These are phyloP conservation scores for Suillus tomentosus DNA, from an alignment of 768 basidiomycete genomes.

Conservation along the genomic window DNA sequence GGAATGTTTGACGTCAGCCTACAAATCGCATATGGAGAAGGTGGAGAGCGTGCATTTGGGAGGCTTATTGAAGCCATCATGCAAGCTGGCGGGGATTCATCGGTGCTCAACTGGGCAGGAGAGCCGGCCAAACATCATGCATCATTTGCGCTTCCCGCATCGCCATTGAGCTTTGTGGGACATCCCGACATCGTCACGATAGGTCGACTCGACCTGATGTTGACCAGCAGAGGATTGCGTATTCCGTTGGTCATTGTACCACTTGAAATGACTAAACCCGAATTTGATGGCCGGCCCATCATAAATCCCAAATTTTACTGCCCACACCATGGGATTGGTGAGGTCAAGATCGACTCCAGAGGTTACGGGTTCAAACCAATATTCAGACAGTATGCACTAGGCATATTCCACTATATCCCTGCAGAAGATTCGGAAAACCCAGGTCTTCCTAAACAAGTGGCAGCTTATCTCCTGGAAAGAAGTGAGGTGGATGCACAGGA, in stretches of 20 bases:
- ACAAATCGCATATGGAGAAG: not conserved
- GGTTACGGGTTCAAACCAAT: not conserved
- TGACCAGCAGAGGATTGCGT: not conserved
- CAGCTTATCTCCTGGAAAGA: not conserved
- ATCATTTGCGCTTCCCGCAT: not conserved
- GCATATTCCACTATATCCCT: conserved; percentile 1
- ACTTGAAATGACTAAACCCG: not conserved
- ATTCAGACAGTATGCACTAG: not conserved
- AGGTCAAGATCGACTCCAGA: not conserved
- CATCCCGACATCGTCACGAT: not conserved
- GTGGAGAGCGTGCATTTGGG: not conserved
- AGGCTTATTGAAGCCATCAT: not conserved
- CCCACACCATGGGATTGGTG: not conserved
- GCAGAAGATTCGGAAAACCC: not conserved
- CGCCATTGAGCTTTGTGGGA: not conserved
- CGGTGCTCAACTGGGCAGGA: not conserved
- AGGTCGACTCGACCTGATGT: not conserved
- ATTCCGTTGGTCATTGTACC: not conserved
- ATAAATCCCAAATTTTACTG: not conserved
- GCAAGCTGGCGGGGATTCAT: not conserved
- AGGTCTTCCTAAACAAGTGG: conserved; percentile 1
- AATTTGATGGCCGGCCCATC: not conserved
- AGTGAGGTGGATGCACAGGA: not conserved
- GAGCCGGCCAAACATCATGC: not conserved
- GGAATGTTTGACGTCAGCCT: not conserved